A percentile compares a stretch with the other conserved stretches of the same genome.
These are phyloP conservation scores for Backusella australiensis DNA, from an alignment of 192 early-diverging fungal genomes.

Conservation along the genomic window DNA sequence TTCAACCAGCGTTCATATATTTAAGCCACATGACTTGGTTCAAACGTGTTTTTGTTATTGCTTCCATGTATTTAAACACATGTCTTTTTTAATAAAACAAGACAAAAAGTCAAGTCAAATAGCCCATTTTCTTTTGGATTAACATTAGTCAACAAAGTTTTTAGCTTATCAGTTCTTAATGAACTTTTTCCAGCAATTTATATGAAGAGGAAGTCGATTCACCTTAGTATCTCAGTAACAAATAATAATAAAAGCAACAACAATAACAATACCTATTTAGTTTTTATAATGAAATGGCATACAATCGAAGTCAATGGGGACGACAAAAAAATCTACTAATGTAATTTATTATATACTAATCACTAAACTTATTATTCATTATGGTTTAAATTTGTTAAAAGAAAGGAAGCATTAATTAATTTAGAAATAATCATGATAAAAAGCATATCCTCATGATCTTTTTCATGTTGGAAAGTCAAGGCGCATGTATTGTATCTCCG, in stretches of 20 bases:
- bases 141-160: background rate
- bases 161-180: background rate
- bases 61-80: background rate
- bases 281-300: background rate
- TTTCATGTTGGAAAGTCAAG: background rate
- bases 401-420: background rate
- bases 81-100: background rate
- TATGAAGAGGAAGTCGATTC: background rate
- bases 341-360: background rate
- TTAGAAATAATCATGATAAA: background rate
- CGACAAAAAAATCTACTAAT: background rate
- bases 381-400: background rate
- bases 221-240: background rate
- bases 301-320: background rate
- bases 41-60: background rate
- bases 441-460: background rate
- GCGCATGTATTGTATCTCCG: no score
- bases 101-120: background rate
- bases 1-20: background rate
- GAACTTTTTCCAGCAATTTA: background rate
- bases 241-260: background rate
- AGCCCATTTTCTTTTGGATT: background rate
- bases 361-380: background rate
- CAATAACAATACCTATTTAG: background rate
- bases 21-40: constrained; percentile 5